These are phyloP conservation scores for Penicillium herquei DNA, from an alignment of 495 filamentous ascomycete species.

Conservation along the genomic window DNA sequence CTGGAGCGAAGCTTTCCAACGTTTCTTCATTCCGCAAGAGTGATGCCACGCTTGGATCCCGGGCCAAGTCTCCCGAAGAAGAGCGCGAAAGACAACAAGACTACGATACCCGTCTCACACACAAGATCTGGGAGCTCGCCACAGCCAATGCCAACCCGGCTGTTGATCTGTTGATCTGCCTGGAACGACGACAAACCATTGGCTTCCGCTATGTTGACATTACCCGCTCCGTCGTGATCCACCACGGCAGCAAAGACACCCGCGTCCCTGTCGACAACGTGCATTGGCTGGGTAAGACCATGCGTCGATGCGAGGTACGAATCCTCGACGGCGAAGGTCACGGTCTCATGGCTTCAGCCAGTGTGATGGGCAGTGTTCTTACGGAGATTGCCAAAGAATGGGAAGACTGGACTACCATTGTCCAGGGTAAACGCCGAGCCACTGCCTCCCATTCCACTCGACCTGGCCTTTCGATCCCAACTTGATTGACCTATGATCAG, in stretches of 20 bases:
- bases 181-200: constrained; percentile 88
- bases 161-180: constrained; percentile 86
- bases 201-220: constrained; percentile 98
- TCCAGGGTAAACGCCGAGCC: constrained; percentile 48
- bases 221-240: constrained; percentile 82
- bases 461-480: constrained; percentile 22
- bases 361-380: constrained; percentile 87
- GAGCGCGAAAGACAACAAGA: constrained; percentile 68
- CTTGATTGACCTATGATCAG: constrained; percentile 7
- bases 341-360: constrained; percentile 91
- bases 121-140: constrained; percentile 92
- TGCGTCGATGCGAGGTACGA: constrained; percentile 88
- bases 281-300: constrained; percentile 88
- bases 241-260: constrained; percentile 88
- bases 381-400: constrained; percentile 93
- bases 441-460: constrained; percentile 22
- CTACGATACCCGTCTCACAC: constrained; percentile 85
- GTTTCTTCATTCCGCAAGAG: constrained; percentile 17
- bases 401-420: constrained; percentile 82
- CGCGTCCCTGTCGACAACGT: constrained; percentile 95
- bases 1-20: constrained; percentile 17
- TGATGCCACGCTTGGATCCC: constrained; percentile 23
- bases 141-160: constrained; percentile 91
- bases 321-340: constrained; percentile 92
- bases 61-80: constrained; percentile 30